phyloP scores from a whole-genome alignment of 1,284 basidiomycete genomes.

The Vanrija humicola region DNA sequence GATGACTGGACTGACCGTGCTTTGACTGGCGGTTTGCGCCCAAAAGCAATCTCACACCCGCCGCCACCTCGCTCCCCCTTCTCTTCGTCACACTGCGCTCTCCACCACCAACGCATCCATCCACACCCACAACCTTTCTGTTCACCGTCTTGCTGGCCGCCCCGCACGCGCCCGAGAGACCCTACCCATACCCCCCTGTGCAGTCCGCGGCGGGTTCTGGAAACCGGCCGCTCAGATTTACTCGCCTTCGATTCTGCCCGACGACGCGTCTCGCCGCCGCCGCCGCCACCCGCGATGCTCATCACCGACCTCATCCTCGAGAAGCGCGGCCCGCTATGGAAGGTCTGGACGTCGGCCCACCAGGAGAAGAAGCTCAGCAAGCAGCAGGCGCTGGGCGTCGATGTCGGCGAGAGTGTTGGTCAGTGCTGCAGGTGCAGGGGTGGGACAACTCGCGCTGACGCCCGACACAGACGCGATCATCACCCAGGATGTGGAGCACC shows the following conservation, averaged over 20 bases:
- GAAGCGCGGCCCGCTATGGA: conserved; percentile 86
- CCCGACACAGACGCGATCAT: conserved; percentile 65
- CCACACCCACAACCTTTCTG: too few species aligned
- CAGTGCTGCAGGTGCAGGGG: conserved; percentile 31
- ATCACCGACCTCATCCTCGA: conserved; percentile 90
- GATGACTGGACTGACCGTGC: too few species aligned
- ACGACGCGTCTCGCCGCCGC: too few species aligned
- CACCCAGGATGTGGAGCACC: conserved; percentile 70
- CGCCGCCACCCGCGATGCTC: conserved; percentile 55
- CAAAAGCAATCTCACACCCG: not conserved
- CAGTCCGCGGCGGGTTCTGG: too few species aligned
- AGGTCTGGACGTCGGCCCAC: conserved; percentile 98
- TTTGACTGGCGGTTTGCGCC: not conserved
- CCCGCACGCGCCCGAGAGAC: too few species aligned
- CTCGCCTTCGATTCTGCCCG: too few species aligned
- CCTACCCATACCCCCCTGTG: too few species aligned
- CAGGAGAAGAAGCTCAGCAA: conserved; percentile 98
- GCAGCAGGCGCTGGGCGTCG: conserved; percentile 85
- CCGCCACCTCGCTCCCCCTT: not conserved
- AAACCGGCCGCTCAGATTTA: too few species aligned
- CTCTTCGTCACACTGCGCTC: too few species aligned
- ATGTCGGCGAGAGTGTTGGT: conserved; percentile 91
- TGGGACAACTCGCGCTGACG: not conserved
- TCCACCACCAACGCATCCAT: too few species aligned
- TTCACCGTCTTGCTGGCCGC: too few species aligned